phyloP scores from a whole-genome alignment of 768 basidiomycete species.

The Mycena galopus region DNA sequence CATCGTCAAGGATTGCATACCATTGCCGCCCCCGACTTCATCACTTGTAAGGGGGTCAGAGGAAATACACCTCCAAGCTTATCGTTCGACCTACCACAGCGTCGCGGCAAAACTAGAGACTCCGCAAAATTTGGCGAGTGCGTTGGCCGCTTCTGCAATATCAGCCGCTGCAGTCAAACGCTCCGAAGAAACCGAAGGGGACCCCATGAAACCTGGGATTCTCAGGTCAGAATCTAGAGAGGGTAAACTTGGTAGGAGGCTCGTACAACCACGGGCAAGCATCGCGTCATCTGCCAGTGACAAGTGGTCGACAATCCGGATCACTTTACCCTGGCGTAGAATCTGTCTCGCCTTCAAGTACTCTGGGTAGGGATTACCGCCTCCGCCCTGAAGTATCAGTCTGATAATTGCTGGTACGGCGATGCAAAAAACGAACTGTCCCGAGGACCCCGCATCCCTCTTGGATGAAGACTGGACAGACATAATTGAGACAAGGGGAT shows the following conservation, averaged over 20 bases:
- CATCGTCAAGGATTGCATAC: slow-evolving; percentile 53
- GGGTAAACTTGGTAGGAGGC: background rate
- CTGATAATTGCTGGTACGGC: background rate
- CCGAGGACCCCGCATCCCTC: slow-evolving; percentile 75
- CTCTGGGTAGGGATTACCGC: slow-evolving; percentile 67
- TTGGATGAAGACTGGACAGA: slow-evolving; percentile 63
- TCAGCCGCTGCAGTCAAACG: slow-evolving; percentile 43
- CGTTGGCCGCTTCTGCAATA: slow-evolving; percentile 40
- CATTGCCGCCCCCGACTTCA: slow-evolving; percentile 61
- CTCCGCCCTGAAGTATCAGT: slow-evolving; percentile 59
- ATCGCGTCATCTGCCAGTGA: slow-evolving; percentile 58
- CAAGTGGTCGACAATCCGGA: slow-evolving; percentile 61
- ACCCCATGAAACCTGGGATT: slow-evolving; percentile 53
- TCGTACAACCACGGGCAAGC: slow-evolving; percentile 44
- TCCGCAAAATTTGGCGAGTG: slow-evolving; percentile 49
- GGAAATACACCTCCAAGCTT: background rate
- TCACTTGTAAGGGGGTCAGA: slow-evolving; percentile 39
- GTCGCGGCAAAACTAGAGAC: slow-evolving; percentile 47
- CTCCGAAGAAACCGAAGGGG: slow-evolving; percentile 50
- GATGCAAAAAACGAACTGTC: slow-evolving; percentile 42
- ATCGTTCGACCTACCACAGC: slow-evolving; percentile 40
- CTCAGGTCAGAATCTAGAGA: background rate
- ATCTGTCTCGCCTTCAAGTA: slow-evolving; percentile 67
- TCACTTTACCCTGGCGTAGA: slow-evolving; percentile 60
- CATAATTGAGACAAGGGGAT: background rate